These are phyloP conservation scores for Cetradonia linearis DNA, from an alignment of 495 filamentous ascomycete species.

Conservation along the genomic window DNA sequence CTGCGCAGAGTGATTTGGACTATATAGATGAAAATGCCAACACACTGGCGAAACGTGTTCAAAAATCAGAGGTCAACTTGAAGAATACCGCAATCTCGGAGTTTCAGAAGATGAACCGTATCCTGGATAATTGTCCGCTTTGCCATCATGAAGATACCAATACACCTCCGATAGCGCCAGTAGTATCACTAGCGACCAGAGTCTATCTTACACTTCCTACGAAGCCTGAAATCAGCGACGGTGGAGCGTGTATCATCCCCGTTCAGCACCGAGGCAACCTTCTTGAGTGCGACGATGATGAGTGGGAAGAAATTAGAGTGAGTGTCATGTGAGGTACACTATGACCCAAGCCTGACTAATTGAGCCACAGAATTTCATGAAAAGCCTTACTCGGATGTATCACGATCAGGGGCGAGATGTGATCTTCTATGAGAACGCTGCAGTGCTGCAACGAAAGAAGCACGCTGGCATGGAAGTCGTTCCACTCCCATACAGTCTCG, in stretches of 20 bases:
- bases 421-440: slow-evolving; percentile 96
- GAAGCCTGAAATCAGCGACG: slow-evolving; percentile 73
- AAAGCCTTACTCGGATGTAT: slow-evolving; percentile 85
- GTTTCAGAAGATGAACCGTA: slow-evolving; percentile 79
- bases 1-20: slow-evolving; percentile 65
- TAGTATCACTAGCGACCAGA: slow-evolving; percentile 81
- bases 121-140: slow-evolving; percentile 79
- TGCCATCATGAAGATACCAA: slow-evolving; percentile 87
- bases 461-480: slow-evolving; percentile 83
- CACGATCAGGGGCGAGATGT: slow-evolving; percentile 83
- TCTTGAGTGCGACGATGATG: slow-evolving; percentile 94
- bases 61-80: slow-evolving; percentile 79
- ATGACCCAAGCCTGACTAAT: not conserved
- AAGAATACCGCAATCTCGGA: slow-evolving; percentile 81
- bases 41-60: slow-evolving; percentile 80
- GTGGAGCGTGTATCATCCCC: slow-evolving; percentile 79
- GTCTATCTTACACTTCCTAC: slow-evolving; percentile 84
- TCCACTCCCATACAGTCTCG: slow-evolving; percentile 76
- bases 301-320: slow-evolving; percentile 91
- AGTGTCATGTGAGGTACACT: not conserved
- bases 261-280: slow-evolving; percentile 83
- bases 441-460: slow-evolving; percentile 60
- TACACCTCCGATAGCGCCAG: slow-evolving; percentile 73
- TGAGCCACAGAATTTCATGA: slow-evolving; percentile 75
- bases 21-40: slow-evolving; percentile 95